Base-by-base conservation (phyloP, 225 moss, liverwort and hornwort species). In the Climacium dendroides region DNA sequence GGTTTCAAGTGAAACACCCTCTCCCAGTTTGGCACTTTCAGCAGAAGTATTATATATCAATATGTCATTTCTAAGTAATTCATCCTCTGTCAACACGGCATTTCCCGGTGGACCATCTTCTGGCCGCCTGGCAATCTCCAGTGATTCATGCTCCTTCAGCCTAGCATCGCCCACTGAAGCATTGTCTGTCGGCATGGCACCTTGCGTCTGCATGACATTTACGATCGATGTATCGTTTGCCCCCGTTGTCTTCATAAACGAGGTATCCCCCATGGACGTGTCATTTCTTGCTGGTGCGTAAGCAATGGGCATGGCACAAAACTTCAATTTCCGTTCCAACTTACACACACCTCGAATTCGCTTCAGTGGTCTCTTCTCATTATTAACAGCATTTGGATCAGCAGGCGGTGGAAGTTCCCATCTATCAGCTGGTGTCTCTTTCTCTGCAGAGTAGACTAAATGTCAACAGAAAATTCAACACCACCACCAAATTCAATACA, bases 301-400 rank as follows among this genome's bases (percentile, higher is more conserved):
- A 23, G 83, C 76, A 67, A 86, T 88, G 65, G 91, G 85, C 91
- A 89, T 84, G 66, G 73, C 83, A 54, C 90, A 90, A 50, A 94
- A 94, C 87, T 92, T 94, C 85, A 94, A 55, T 82, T 87, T 94
- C 18, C 91, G 88, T 87, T 92, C 94, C 79, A 94, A 67, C 87
- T 87, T 92, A 10, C 92, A 92, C 81, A 94, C 83, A 7, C 91
- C 92, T n/a, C 89, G 85, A 86, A 94, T 83, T 29, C 83, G 87
- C 87, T 92, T 94, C 52, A 74, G 79, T 32, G 88, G 61, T 76
- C 85, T 91, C 82, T 83, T 90, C 84, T 83, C 89, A 47, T 75
- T 79, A 57, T 71, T 83, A 29, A 32, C 85, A 78, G 79, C 53
- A 77, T 47, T 74, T 12, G 77, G 34, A 55, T 77, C 90, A 86